phyloP scores from a whole-genome alignment of 768 basidiomycete genomes.

The Auriculariales sp. region DNA sequence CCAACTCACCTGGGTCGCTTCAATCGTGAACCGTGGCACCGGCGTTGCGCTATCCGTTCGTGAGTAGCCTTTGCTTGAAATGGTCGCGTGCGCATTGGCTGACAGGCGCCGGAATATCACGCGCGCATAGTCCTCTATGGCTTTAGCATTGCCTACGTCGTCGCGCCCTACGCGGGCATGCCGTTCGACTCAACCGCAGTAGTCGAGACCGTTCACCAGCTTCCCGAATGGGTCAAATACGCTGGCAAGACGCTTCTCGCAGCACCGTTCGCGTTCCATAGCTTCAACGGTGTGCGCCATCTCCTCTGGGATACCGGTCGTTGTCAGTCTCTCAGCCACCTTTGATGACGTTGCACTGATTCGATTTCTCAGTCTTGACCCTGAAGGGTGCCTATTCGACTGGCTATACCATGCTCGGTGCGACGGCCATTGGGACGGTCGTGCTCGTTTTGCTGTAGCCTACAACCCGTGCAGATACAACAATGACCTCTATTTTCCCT shows the following conservation, averaged over 20 bases:
- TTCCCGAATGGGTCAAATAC: slow-evolving; percentile 69
- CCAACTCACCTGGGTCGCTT: slow-evolving; percentile 80
- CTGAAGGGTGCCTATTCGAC: slow-evolving; percentile 68
- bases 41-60: slow-evolving; percentile 67
- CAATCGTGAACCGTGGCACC: slow-evolving; percentile 78
- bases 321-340: slow-evolving; percentile 40
- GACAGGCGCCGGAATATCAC: too few relatives aligned
- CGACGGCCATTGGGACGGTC: slow-evolving; percentile 59
- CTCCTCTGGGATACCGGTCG: slow-evolving; percentile 78
- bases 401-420: slow-evolving; percentile 75
- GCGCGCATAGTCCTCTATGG: slow-evolving; percentile 73
- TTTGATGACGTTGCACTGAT: slow-evolving; percentile 1
- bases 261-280: slow-evolving; percentile 82
- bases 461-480: not conserved
- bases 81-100: not conserved
- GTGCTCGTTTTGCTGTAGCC: slow-evolving; percentile 42
- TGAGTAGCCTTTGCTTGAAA: too few relatives aligned
- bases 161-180: slow-evolving; percentile 45
- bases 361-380: slow-evolving; percentile 41
- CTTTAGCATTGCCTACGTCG: slow-evolving; percentile 74
- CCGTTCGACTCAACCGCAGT: slow-evolving; percentile 70
- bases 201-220: slow-evolving; percentile 49
- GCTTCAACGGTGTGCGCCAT: slow-evolving; percentile 82
- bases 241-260: slow-evolving; percentile 67
- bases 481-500: too few relatives aligned